Evolutionary conservation across 2,329 filamentous ascomycete genomes (phyloP).

Genomic region (Fusarium redolens): DNA sequence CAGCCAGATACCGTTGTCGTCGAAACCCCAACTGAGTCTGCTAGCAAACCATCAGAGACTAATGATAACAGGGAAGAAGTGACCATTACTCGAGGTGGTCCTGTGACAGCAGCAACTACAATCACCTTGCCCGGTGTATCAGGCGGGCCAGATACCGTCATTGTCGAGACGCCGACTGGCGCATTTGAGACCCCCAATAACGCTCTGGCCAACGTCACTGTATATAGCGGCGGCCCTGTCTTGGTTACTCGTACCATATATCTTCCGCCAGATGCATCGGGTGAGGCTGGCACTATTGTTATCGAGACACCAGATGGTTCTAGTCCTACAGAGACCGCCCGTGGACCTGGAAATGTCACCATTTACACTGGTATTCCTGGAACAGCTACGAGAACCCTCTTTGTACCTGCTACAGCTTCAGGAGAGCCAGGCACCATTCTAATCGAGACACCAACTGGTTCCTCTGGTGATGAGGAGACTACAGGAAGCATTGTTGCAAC

Average conservation of each 20-base stretch:
- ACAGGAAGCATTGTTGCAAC: not conserved
- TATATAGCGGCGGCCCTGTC: conserved; percentile 2
- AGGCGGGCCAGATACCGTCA: not conserved
- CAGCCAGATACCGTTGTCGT: not conserved
- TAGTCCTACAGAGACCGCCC: not conserved
- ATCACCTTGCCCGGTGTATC: not conserved
- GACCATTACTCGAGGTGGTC: not conserved
- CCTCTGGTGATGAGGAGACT: not conserved
- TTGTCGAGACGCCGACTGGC: conserved; percentile 3
- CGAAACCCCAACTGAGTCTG: not conserved
- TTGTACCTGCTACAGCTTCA: not conserved
- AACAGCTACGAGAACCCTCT: not conserved
- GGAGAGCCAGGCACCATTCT: not conserved
- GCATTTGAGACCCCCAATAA: not conserved
- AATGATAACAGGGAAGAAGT: fast-evolving
- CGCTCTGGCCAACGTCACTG: conserved; percentile 1
- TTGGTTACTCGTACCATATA: not conserved
- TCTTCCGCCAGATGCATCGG: not conserved
- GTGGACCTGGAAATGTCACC: not conserved
- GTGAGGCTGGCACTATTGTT: conserved; percentile 7
- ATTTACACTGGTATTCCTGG: conserved; percentile 4
- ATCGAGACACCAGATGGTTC: not conserved
- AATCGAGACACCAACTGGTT: not conserved
- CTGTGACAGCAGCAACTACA: not conserved
- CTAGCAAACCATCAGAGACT: not conserved